Percentiles rank a stretch among this genome's conserved stretches.
Evolutionary conservation across 371 early-diverging fungal genomes (phyloP).

Genomic region (Smittium mucronatum): DNA sequence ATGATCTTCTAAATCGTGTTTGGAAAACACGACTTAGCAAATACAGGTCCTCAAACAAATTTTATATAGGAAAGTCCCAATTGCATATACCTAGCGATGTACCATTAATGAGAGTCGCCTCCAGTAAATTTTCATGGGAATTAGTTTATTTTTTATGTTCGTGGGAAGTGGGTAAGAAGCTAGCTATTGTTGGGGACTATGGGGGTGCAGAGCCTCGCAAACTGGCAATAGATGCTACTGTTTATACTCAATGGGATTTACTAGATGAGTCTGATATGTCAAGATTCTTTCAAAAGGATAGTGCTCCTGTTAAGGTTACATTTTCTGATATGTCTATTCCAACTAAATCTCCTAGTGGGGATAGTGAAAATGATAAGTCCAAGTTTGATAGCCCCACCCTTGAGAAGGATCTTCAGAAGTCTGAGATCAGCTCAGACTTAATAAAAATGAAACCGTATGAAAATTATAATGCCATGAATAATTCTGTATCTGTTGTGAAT

Average conservation of each 20-base stretch:
- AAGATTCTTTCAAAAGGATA: background rate
- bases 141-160: slow-evolving; percentile 3
- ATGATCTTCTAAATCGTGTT: background rate
- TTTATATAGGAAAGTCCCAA: background rate
- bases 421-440: too few relatives aligned
- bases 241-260: background rate
- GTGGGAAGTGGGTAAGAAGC: background rate
- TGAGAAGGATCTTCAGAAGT: too few relatives aligned
- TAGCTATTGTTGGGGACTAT: background rate
- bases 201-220: background rate
- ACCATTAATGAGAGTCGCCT: slow-evolving; percentile 8
- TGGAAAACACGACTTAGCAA: background rate
- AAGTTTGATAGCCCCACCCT: too few relatives aligned
- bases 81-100: background rate
- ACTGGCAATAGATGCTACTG: background rate
- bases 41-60: background rate
- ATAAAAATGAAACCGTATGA: slow-evolving; percentile 3
- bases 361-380: too few relatives aligned
- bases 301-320: background rate
- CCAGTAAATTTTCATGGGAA: background rate
- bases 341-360: background rate
- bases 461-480: background rate
- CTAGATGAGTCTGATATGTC: background rate
- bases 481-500: slow-evolving; percentile 3
- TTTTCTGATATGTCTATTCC: background rate